phyloP scores from a whole-genome alignment of 2,329 filamentous ascomycete species.

The Cadophora sp. region DNA sequence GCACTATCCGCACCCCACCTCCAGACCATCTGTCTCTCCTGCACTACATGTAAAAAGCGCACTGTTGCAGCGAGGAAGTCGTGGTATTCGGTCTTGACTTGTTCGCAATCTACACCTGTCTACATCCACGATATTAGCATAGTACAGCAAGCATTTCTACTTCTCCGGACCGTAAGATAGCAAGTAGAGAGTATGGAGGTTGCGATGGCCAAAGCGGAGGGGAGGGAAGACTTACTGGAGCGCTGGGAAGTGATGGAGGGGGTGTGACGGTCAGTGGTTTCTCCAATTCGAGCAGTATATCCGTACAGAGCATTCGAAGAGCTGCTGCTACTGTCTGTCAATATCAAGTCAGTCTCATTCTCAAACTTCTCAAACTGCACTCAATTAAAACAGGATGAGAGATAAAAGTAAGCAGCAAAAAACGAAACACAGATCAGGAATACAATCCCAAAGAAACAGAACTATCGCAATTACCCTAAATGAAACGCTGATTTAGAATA shows the following conservation, averaged over 20 bases:
- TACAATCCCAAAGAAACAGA: not conserved
- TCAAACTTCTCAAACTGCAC: not conserved
- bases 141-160: slow-evolving; percentile 1
- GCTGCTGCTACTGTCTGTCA: slow-evolving; percentile 35
- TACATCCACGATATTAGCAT: slow-evolving; percentile 1
- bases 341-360: not conserved
- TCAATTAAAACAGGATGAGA: no score
- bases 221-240: not conserved
- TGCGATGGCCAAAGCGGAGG: no score
- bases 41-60: slow-evolving; percentile 39
- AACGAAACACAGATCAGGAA: not conserved
- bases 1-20: slow-evolving; percentile 32
- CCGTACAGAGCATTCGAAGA: slow-evolving; percentile 34
- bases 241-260: not conserved
- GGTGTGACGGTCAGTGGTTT: slow-evolving; percentile 29
- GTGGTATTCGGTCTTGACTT: slow-evolving; percentile 37
- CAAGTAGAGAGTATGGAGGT: no score
- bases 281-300: slow-evolving; percentile 36
- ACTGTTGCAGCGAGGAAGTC: slow-evolving; percentile 39
- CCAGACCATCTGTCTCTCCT: slow-evolving; percentile 39
- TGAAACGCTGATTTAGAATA: not conserved
- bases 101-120: slow-evolving; percentile 21
- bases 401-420: not conserved
- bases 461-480: not conserved
- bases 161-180: no score